Percentiles rank a stretch among this genome's conserved stretches.
phyloP scores from a whole-genome alignment of 257 asterid genomes.

The Osmanthus fragrans region DNA sequence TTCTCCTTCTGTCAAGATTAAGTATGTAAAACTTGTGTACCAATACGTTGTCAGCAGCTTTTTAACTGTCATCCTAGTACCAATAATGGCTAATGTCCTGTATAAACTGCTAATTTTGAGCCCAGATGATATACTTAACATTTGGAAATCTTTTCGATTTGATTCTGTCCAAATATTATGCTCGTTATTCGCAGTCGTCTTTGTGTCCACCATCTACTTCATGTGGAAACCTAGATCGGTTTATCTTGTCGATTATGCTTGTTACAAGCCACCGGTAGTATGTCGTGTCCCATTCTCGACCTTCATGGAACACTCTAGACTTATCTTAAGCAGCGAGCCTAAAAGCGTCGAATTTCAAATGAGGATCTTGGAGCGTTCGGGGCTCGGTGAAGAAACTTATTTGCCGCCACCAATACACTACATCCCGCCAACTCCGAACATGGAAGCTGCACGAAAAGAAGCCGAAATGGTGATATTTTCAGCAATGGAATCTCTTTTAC shows the following conservation, averaged over 20 bases:
- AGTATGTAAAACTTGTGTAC: slow-evolving; percentile 25
- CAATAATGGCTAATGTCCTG: slow-evolving; percentile 4
- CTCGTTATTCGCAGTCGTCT: slow-evolving; percentile 11
- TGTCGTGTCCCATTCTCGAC: slow-evolving; percentile 29
- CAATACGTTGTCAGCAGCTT: slow-evolving; percentile 25
- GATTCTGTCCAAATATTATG: slow-evolving; percentile 2
- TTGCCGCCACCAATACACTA: slow-evolving; percentile 32
- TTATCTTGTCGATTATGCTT: slow-evolving; percentile 31
- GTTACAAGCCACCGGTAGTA: slow-evolving; percentile 27
- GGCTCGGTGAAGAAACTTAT: slow-evolving; percentile 36
- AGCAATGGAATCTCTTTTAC: slow-evolving; percentile 20
- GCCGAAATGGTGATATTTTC: slow-evolving; percentile 34
- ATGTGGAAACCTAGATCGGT: slow-evolving; percentile 29
- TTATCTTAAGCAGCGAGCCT: slow-evolving; percentile 16
- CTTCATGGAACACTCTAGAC: slow-evolving; percentile 33
- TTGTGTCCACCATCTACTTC: slow-evolving; percentile 17
- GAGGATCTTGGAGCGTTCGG: slow-evolving; percentile 37
- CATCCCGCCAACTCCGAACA: slow-evolving; percentile 30
- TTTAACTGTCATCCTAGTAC: slow-evolving; percentile 9
- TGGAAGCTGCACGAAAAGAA: slow-evolving; percentile 29
- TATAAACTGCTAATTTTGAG: slow-evolving; percentile 8
- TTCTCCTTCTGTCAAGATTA: slow-evolving; percentile 17
- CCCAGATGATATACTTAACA: slow-evolving; percentile 10
- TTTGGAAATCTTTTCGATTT: slow-evolving; percentile 16
- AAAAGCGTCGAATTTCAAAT: slow-evolving; percentile 33